Conservation (phyloP, 2,329 filamentous ascomycete genomes). For the Xylaria multiplex region DNA sequence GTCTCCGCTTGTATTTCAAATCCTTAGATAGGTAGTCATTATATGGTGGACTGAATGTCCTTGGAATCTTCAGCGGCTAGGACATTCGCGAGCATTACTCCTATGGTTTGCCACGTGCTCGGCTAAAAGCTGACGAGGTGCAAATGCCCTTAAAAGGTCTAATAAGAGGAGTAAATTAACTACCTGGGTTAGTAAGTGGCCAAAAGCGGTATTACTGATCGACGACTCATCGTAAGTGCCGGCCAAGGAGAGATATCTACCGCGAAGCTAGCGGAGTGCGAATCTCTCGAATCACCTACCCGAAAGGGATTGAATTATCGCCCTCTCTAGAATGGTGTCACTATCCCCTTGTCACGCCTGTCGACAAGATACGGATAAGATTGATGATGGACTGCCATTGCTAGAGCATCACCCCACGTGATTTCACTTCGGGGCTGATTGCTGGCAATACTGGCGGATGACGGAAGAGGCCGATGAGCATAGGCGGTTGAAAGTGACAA, state of each 20-base stretch:
- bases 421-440: conserved; percentile 7
- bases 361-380: conserved; percentile 10
- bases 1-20: not conserved
- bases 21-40: not conserved
- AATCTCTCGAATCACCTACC: conserved; percentile 19
- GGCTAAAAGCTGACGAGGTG: not conserved
- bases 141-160: conserved; percentile 18
- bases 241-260: conserved; percentile 10
- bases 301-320: conserved; percentile 15
- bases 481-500: not conserved
- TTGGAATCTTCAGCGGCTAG: not conserved
- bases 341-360: not conserved
- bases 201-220: conserved; percentile 18
- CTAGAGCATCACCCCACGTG: conserved; percentile 10
- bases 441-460: conserved; percentile 6
- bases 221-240: conserved; percentile 28
- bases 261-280: conserved; percentile 1
- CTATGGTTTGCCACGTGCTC: conserved; percentile 27
- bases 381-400: conserved; percentile 9
- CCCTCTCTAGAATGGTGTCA: conserved; percentile 13
- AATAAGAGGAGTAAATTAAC: conserved; percentile 8
- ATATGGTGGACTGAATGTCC: not conserved
- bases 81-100: not conserved
- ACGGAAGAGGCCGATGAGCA: conserved; percentile 1
- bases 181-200: conserved; percentile 7